A percentile compares a stretch with the other conserved stretches of the same genome.
Conservation (phyloP, 2,329 filamentous ascomycete genomes). For the Herpotrichia juniperi region DNA sequence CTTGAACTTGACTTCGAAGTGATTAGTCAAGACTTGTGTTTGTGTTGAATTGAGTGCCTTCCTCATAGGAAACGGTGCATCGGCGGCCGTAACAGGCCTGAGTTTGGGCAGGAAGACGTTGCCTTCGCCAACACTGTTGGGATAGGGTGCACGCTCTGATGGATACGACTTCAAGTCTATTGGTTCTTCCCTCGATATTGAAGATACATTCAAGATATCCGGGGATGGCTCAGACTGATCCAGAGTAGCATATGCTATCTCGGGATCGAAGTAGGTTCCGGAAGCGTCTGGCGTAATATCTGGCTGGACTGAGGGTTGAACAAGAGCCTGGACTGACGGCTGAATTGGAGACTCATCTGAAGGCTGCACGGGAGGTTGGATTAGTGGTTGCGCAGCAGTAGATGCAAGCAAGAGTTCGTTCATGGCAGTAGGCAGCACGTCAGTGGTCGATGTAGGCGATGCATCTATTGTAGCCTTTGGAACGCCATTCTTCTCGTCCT, state of each 20-base stretch:
- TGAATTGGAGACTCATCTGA: no score
- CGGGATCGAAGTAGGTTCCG: no score
- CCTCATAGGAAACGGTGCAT: not conserved
- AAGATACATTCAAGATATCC: no score
- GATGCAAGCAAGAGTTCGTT: not conserved
- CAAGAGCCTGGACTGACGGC: no score
- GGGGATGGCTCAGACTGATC: no score
- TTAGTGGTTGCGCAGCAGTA: not conserved
- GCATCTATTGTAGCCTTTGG: no score
- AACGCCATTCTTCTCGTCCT: no score
- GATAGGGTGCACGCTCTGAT: not conserved
- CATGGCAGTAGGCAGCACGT: not conserved
- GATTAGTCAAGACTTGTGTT: slow-evolving; percentile 2
- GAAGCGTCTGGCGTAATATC: not conserved
- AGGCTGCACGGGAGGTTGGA: not conserved
- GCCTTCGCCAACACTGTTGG: not conserved
- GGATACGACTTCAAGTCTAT: not conserved
- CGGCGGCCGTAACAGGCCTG: not conserved
- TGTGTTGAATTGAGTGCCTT: not conserved
- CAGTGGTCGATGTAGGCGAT: no score
- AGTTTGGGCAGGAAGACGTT: not conserved
- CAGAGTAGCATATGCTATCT: no score
- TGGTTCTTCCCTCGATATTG: not conserved
- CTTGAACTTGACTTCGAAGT: slow-evolving; percentile 7
- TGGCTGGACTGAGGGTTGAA: no score